Conservation (phyloP, 1,284 basidiomycete species). For the Tylopilus orsonianus region DNA sequence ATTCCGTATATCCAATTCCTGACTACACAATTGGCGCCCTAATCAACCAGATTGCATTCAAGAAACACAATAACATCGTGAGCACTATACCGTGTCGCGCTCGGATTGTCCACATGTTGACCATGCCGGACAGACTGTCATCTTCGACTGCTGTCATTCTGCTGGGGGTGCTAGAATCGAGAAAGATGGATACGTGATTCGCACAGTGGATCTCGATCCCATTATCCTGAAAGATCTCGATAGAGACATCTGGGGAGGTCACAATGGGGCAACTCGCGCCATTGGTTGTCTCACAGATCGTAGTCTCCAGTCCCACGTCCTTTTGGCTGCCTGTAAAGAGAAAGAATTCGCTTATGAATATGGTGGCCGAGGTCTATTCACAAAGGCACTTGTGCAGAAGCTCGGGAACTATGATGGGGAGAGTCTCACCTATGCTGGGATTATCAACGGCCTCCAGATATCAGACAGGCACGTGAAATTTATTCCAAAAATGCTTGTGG, state of each 20-base stretch:
- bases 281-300: constrained; percentile 44
- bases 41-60: constrained; percentile 45
- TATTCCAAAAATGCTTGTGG: neutral
- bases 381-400: constrained; percentile 11
- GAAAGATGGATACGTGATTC: constrained; percentile 37
- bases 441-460: constrained; percentile 7
- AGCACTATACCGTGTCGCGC: neutral
- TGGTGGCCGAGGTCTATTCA: constrained; percentile 11
- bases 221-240: constrained; percentile 49
- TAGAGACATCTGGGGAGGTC: constrained; percentile 43
- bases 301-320: constrained; percentile 42
- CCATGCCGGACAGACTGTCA: constrained; percentile 37
- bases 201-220: constrained; percentile 45
- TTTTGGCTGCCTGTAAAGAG: constrained; percentile 54
- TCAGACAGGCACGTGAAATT: constrained; percentile 1
- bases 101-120: neutral
- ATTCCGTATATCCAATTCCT: constrained; percentile 40
- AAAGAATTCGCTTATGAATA: constrained; percentile 31
- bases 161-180: constrained; percentile 37
- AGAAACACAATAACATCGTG: constrained; percentile 59
- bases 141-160: constrained; percentile 62
- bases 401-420: constrained; percentile 2
- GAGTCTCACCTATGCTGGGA: constrained; percentile 12
- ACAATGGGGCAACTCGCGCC: constrained; percentile 26
- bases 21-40: constrained; percentile 57